Base-by-base conservation (phyloP, 495 filamentous ascomycete genomes). In the Penicillium salamii region DNA sequence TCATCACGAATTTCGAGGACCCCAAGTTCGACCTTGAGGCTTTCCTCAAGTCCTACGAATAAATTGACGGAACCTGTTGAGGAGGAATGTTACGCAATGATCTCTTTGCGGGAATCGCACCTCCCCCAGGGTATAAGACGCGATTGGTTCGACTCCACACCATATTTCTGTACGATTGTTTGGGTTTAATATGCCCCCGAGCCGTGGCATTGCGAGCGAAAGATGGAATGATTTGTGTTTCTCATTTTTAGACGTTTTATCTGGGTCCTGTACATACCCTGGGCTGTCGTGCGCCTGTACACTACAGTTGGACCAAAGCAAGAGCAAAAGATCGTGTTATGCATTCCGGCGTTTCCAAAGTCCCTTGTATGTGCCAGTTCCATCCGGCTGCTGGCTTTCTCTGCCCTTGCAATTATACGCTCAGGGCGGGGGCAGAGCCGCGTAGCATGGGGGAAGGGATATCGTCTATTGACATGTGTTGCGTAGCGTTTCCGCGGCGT, bases 11-110 rank as follows among this genome's bases (percentile, higher is more conserved):
- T 71, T 85, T 87, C 42, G 80, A 83, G 51, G 84, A 91, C 66
- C 80, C 88, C 55, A 84, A 86, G 55, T 97, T 97, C 76, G 90
- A 98, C 67, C 76, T 97, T 44, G 91, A 96, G 74, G 83, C 85
- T 38, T 91, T 82, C 70, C 63, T 96, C 63, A 83, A 84, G 52
- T 71, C 79, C 55, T 78, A 90, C 46, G 74, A 80, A 64, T 80
- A 72, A 67, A 72, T 40, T 15, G 17, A 53, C 54, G 49, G 43
- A 54, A 65, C 38, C 40, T 53, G 61, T 58, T 67, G 55, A 60
- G 58, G 53, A 61, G 62, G 62, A 62, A 64, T 58, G 60, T 55
- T 59, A 61, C 60, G 63, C 67, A 57, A 46, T 58, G 41, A 55
- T 69, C 53, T 62, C 51, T 58, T 58, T 65, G 58, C 62, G 61